Conservation (phyloP, 257 asterid species). For the Fraxinus pennsylvanica region DNA sequence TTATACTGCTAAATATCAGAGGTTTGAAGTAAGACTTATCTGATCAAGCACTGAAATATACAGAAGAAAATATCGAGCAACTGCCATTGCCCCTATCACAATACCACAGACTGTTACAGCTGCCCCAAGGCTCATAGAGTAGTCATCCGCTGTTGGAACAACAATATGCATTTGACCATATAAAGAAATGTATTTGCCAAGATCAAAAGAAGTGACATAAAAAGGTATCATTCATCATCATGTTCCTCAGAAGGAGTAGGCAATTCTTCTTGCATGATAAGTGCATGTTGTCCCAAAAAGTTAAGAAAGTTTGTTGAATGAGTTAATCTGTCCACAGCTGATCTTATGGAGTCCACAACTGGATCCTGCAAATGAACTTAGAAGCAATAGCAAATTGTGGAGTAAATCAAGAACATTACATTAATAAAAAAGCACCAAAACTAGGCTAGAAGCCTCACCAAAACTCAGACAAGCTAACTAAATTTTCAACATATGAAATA, state of each 20-base stretch:
- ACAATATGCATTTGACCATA: slow-evolving; percentile 95
- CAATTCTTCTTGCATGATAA: slow-evolving; percentile 92
- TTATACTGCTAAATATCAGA: slow-evolving; percentile 85
- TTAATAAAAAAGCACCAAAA: background rate
- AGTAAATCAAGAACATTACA: slow-evolving; percentile 2
- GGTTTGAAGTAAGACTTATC: slow-evolving; percentile 88
- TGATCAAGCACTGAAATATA: slow-evolving; percentile 99
- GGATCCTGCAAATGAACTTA: slow-evolving; percentile 65
- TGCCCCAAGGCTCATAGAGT: slow-evolving; percentile 95
- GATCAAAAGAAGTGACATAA: slow-evolving; percentile 85
- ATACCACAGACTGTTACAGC: slow-evolving; percentile 98
- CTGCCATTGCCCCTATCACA: slow-evolving; percentile 97
- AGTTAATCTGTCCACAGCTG: slow-evolving; percentile 84
- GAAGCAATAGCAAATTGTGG: slow-evolving; percentile 18
- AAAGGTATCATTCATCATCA: slow-evolving; percentile 77
- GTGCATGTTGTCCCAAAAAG: slow-evolving; percentile 95
- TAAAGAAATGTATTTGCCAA: slow-evolving; percentile 93
- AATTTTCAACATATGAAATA: slow-evolving; percentile 14
- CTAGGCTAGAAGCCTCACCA: background rate
- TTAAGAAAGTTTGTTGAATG: slow-evolving; percentile 85
- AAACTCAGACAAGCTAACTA: slow-evolving; percentile 2
- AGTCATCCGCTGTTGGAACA: slow-evolving; percentile 99
- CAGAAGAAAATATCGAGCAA: slow-evolving; percentile 95
- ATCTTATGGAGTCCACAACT: slow-evolving; percentile 70
- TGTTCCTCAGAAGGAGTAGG: slow-evolving; percentile 66